These are phyloP conservation scores for Kodamaea kakaduensis DNA, from an alignment of 805 yeast species.

Conservation along the genomic window DNA sequence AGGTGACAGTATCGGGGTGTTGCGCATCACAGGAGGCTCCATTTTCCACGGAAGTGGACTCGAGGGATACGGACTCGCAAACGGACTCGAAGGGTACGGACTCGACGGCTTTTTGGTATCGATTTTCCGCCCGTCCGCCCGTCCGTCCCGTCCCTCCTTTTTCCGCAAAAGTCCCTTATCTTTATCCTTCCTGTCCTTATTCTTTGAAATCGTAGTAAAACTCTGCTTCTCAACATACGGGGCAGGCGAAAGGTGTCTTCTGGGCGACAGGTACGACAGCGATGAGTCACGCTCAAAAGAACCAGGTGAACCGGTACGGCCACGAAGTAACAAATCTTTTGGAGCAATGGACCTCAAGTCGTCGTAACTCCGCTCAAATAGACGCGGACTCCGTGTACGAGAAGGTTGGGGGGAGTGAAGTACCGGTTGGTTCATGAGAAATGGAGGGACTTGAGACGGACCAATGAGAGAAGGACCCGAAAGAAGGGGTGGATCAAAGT, in stretches of 20 bases:
- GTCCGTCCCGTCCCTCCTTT: too few species aligned
- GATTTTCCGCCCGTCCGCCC: too few species aligned
- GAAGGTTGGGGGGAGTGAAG: conserved; percentile 36
- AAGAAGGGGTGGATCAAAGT: too few species aligned
- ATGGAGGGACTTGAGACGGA: too few species aligned
- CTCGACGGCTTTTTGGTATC: too few species aligned
- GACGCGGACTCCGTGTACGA: conserved; percentile 25
- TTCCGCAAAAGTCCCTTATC: too few species aligned
- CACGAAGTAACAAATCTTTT: conserved; percentile 33
- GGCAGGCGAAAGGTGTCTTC: conserved; percentile 55
- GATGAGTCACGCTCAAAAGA: conserved; percentile 18
- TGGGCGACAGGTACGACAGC: conserved; percentile 45
- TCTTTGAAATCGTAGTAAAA: conserved; percentile 59
- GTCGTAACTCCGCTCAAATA: conserved; percentile 16
- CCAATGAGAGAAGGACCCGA: too few species aligned
- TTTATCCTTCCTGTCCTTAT: too few species aligned
- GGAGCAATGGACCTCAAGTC: conserved; percentile 39
- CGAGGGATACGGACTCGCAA: conserved; percentile 3
- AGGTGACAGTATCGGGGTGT: conserved; percentile 1
- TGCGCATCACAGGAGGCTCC: conserved; percentile 1
- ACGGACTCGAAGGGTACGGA: conserved; percentile 1
- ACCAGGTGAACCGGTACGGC: conserved; percentile 12
- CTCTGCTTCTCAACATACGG: conserved; percentile 46
- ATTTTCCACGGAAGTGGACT: conserved; percentile 7
- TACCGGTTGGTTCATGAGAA: too few species aligned